A percentile compares a stretch with the other conserved stretches of the same genome.
phyloP scores from a whole-genome alignment of 202 grass and related monocot genomes.

The Digitaria exilis region DNA sequence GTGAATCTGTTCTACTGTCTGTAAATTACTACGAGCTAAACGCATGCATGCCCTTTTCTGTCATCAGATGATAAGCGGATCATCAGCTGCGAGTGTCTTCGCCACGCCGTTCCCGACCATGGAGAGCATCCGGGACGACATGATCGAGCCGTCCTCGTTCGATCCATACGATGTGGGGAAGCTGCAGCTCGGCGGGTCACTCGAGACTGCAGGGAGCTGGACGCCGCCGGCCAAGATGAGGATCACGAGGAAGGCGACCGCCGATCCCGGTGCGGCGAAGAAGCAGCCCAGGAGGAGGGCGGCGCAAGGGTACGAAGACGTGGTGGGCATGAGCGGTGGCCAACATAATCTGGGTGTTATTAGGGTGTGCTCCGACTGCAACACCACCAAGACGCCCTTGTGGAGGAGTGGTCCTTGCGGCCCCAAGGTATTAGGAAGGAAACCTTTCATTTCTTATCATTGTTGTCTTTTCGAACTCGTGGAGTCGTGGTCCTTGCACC shows the following conservation, averaged over 20 bases:
- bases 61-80: conserved; percentile 56
- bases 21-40: not conserved
- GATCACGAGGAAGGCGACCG: conserved; percentile 75
- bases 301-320: conserved; percentile 25
- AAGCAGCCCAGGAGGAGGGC: conserved; percentile 63
- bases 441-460: not conserved
- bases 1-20: too few relatives aligned
- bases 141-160: conserved; percentile 48
- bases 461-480: not conserved
- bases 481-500: conserved; percentile 4
- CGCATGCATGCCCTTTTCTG: not conserved
- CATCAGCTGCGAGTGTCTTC: conserved; percentile 32
- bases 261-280: conserved; percentile 36
- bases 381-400: conserved; percentile 91
- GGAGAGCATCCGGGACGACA: conserved; percentile 60
- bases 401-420: conserved; percentile 95
- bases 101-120: conserved; percentile 47
- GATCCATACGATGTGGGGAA: conserved; percentile 53
- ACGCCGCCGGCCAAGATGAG: conserved; percentile 65
- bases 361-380: conserved; percentile 94
- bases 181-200: conserved; percentile 14
- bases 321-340: conserved; percentile 35
- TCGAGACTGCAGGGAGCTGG: conserved; percentile 43
- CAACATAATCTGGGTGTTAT: conserved; percentile 52
- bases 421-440: conserved; percentile 63